phyloP scores from a whole-genome alignment of 1,284 basidiomycete species.

The Melanopsichium pennsylvanicum region DNA sequence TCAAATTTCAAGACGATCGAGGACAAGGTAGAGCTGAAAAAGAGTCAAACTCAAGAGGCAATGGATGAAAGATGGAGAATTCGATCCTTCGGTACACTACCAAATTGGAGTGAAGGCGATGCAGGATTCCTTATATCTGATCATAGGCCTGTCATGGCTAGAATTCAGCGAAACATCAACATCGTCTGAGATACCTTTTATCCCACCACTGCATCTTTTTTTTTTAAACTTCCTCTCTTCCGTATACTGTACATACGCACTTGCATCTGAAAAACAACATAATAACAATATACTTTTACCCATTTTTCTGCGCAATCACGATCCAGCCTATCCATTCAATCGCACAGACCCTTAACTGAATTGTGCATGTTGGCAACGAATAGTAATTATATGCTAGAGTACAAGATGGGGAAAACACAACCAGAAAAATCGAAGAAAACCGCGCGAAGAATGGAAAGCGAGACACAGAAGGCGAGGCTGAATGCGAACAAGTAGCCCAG shows the following conservation, averaged over 20 bases:
- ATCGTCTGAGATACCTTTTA: too few species aligned
- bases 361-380: not conserved
- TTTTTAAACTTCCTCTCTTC: too few species aligned
- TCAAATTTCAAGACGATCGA: too few species aligned
- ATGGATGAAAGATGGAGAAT: slow-evolving; percentile 34
- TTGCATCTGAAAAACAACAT: too few species aligned
- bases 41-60: not conserved
- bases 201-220: too few species aligned
- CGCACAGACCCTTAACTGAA: not conserved
- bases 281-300: not conserved
- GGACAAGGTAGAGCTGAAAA: not conserved
- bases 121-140: slow-evolving; percentile 49
- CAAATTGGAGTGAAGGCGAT: slow-evolving; percentile 52
- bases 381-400: slow-evolving; percentile 29
- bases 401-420: slow-evolving; percentile 5
- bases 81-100: slow-evolving; percentile 29
- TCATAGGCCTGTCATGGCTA: slow-evolving; percentile 42
- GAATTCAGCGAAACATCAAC: slow-evolving; percentile 23
- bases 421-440: slow-evolving; percentile 3
- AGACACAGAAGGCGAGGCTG: not conserved
- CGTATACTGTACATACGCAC: too few species aligned
- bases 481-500: not conserved
- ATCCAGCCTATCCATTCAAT: too few species aligned
- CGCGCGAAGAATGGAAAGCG: slow-evolving; percentile 2
- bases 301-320: too few species aligned